Base-by-base conservation (phyloP, 2,329 filamentous ascomycete species). In the Aureobasidium sp. region DNA sequence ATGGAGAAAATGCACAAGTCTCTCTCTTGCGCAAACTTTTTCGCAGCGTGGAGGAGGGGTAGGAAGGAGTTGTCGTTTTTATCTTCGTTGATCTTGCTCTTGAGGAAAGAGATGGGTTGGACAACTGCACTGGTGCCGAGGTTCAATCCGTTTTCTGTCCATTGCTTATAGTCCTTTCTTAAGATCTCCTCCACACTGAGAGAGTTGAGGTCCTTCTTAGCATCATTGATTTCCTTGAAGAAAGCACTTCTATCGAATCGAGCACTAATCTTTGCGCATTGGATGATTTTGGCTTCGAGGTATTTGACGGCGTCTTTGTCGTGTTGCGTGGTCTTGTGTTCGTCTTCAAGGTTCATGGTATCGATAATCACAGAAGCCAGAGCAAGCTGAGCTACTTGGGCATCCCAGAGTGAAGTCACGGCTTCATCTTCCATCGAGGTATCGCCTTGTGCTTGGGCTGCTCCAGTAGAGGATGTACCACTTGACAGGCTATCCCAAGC, bases 81-180 rank as follows among this genome's bases (percentile, higher is more conserved):
- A 63, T 76, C 71, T 2, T 77, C 74, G 3, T 75, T 78, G 2
- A 82, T 83, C 66, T 84, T 83, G 15, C 73, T 68, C 11, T 83
- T 70, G 42, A 92, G 73, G 64, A 85, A 89, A 5, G 75, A 73
- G 6, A 92, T 73, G n/a, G 81, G 75, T 66, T 85, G 85, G 3
- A 88, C 83, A 2, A 87, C 78, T 45, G 83, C 83, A 67, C 84
- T 83, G 60, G 90, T 84, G n/a, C 89, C 89, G 5, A 93, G 78
- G 21, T 75, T 78, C 41, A 84, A 70, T 0, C 67, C 72, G 57
- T 73, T 75, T 61, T 85, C 83, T 11, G 75, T 76, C 89, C 89
- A 94, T 69, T 89, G 81, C 76, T 95, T 95, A 75, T 92, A 95
- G 74, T 95, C 90, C 72, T 93, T 93, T 65, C 88, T 80, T 57